A percentile compares a stretch with the other conserved stretches of the same genome.
Evolutionary conservation across 2,329 filamentous ascomycete species (phyloP).

Genomic region (Nectriaceae sp.): DNA sequence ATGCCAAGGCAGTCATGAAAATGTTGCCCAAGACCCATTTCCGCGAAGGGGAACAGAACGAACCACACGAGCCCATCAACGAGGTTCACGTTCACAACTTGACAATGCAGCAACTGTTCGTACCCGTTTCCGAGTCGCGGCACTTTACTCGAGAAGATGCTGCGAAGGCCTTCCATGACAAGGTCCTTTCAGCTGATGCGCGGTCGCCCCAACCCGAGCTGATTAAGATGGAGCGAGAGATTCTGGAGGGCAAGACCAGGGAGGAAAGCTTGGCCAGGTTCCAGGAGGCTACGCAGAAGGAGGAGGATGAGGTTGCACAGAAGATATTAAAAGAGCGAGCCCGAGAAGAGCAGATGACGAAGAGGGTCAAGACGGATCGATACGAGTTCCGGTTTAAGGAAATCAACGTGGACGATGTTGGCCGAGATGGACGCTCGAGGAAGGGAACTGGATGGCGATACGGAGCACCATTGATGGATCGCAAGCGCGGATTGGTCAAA

Average conservation of each 20-base stretch:
- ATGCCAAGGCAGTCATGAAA: slow-evolving; percentile 70
- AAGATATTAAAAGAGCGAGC: slow-evolving; percentile 34
- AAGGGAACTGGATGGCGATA: slow-evolving; percentile 63
- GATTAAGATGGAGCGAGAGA: slow-evolving; percentile 54
- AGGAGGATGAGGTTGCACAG: slow-evolving; percentile 42
- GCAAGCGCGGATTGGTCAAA: slow-evolving; percentile 65
- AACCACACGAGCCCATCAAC: slow-evolving; percentile 62
- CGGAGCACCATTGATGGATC: slow-evolving; percentile 62
- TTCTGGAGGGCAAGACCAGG: slow-evolving; percentile 38
- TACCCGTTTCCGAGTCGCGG: slow-evolving; percentile 63
- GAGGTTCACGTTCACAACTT: slow-evolving; percentile 63
- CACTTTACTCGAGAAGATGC: slow-evolving; percentile 66
- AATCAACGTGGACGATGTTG: slow-evolving; percentile 58
- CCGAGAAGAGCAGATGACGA: slow-evolving; percentile 43
- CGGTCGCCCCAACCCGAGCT: slow-evolving; percentile 65
- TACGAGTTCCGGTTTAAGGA: slow-evolving; percentile 66
- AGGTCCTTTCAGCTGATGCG: slow-evolving; percentile 60
- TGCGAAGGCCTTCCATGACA: slow-evolving; percentile 63
- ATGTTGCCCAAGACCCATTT: slow-evolving; percentile 78
- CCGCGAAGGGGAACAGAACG: slow-evolving; percentile 49
- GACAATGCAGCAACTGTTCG: slow-evolving; percentile 66
- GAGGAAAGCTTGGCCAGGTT: slow-evolving; percentile 44
- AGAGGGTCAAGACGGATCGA: slow-evolving; percentile 49
- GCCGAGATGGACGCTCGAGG: slow-evolving; percentile 52
- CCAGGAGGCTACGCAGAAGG: slow-evolving; percentile 43